phyloP scores from a whole-genome alignment of 192 early-diverging fungal species.

The Linnemannia hyalina region DNA sequence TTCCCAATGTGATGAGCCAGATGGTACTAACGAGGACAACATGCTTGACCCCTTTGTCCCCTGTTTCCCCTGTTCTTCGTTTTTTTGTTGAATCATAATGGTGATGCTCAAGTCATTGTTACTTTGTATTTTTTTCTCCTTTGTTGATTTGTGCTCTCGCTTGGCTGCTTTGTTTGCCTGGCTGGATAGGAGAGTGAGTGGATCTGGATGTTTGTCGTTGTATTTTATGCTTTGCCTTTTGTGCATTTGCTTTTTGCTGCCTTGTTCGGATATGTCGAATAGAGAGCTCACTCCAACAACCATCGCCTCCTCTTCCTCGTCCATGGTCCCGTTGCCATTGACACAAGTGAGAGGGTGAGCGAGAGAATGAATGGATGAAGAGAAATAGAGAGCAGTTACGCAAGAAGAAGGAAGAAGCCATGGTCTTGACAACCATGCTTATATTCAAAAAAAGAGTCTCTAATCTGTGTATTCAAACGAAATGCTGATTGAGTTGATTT shows the following conservation, averaged over 20 bases:
- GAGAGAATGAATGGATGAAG: background rate
- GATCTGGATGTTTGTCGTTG: no score
- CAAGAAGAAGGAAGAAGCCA: background rate
- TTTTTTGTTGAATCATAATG: no score
- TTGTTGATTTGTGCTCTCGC: background rate
- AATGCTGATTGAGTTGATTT: background rate
- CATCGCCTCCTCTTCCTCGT: no score
- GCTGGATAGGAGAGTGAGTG: no score
- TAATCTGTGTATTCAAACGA: background rate
- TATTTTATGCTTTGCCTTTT: no score
- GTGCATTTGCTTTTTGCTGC: no score
- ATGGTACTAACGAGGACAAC: background rate
- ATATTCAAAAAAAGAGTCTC: background rate
- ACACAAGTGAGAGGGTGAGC: background rate
- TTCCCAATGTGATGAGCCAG: background rate
- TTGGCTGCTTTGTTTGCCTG: constrained; percentile 10
- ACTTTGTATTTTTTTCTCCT: no score
- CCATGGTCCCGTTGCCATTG: no score
- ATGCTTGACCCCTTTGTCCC: background rate
- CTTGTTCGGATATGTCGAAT: no score
- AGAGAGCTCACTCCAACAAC: no score
- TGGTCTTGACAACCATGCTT: background rate
- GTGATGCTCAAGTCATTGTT: no score
- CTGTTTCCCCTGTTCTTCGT: no score
- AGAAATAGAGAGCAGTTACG: background rate